These are phyloP conservation scores for Fragaria ananassa DNA, from an alignment of 306 rosid genomes.

Conservation along the genomic window DNA sequence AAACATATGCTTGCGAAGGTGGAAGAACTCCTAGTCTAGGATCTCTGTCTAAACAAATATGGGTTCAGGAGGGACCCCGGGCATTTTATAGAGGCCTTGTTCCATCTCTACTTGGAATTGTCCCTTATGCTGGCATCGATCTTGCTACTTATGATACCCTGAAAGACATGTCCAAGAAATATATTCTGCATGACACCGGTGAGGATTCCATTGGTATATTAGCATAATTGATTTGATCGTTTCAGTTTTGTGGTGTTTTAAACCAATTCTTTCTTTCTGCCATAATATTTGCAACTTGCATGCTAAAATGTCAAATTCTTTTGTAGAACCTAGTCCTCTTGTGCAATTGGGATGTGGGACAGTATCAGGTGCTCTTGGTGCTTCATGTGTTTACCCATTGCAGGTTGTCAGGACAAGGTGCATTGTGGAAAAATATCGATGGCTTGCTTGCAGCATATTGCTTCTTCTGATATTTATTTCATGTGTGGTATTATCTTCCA, in stretches of 20 bases:
- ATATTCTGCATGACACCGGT: constrained; percentile 64
- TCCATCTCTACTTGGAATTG: constrained; percentile 82
- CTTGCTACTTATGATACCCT: constrained; percentile 81
- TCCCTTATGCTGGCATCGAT: constrained; percentile 93
- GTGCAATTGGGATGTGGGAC: constrained; percentile 88
- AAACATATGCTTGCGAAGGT: constrained; percentile 50
- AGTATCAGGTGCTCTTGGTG: constrained; percentile 87
- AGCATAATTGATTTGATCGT: neutral
- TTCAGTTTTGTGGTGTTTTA: constrained; percentile 20
- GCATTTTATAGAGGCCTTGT: constrained; percentile 78
- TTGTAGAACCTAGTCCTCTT: constrained; percentile 77
- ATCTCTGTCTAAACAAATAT: constrained; percentile 64
- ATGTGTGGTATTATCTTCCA: constrained; percentile 14
- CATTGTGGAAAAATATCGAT: constrained; percentile 13
- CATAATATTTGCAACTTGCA: constrained; percentile 9
- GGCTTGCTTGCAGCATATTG: constrained; percentile 20
- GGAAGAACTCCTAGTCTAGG: constrained; percentile 57
- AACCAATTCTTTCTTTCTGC: constrained; percentile 28
- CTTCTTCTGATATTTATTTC: constrained; percentile 17
- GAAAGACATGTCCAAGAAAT: constrained; percentile 74
- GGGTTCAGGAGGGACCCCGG: constrained; percentile 77
- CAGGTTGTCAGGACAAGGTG: constrained; percentile 88
- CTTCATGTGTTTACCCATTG: constrained; percentile 85
- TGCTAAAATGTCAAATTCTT: constrained; percentile 28
- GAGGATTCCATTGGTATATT: constrained; percentile 11